Conservation (phyloP, 805 yeast species). For the Candida lessepsii region DNA sequence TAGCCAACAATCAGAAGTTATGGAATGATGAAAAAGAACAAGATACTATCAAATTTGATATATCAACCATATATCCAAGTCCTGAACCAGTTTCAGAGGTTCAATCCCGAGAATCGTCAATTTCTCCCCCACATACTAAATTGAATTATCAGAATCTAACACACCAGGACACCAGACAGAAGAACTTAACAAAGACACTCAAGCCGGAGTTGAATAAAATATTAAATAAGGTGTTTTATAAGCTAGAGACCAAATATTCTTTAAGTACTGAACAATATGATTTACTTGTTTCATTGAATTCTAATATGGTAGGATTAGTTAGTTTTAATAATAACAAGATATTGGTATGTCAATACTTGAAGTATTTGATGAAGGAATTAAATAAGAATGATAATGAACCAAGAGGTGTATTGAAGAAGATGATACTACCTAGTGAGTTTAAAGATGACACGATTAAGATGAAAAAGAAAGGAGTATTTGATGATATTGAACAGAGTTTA, state of each 20-base stretch:
- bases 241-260: constrained; percentile 31
- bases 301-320: constrained; percentile 27
- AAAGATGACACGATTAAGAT: constrained; percentile 8
- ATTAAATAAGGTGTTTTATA: constrained; percentile 41
- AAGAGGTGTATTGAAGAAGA: constrained; percentile 24
- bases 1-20: constrained; percentile 30
- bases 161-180: constrained; percentile 17
- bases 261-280: constrained; percentile 37
- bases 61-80: constrained; percentile 28
- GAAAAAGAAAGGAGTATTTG: constrained; percentile 20
- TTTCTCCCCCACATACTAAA: constrained; percentile 17
- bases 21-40: constrained; percentile 20
- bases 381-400: constrained; percentile 18
- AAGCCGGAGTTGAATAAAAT: constrained; percentile 33
- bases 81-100: constrained; percentile 16
- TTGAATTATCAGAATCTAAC: constrained; percentile 12
- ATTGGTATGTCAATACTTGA: constrained; percentile 38
- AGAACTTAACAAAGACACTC: constrained; percentile 15
- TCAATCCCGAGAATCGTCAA: constrained; percentile 20
- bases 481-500: constrained; percentile 42
- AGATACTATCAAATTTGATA: constrained; percentile 32
- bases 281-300: constrained; percentile 37
- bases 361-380: constrained; percentile 39
- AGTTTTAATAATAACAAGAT: constrained; percentile 26
- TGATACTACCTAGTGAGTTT: constrained; percentile 35